Conservation (phyloP, 768 basidiomycete genomes). For the Trametes gibbosa region DNA sequence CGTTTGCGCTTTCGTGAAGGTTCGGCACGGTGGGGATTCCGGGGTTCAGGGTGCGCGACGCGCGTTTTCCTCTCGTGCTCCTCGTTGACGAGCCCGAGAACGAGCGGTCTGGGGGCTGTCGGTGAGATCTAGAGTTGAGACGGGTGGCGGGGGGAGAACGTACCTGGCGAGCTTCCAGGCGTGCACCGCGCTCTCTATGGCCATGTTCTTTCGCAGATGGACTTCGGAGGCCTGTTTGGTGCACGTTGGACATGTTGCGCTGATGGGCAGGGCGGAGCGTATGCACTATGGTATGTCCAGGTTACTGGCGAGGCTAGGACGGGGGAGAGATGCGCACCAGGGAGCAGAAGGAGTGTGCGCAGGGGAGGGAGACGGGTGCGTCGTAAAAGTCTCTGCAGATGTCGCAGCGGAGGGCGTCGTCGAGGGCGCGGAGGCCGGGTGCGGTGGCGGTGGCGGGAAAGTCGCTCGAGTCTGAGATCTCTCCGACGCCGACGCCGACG, state of each 20-base stretch:
- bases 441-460: constrained; percentile 49
- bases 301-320: too few relatives aligned
- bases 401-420: constrained; percentile 64
- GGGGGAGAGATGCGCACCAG: constrained; percentile 41
- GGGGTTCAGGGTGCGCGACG: not conserved
- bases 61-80: constrained; percentile 8
- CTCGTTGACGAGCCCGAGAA: constrained; percentile 12
- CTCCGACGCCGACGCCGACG: too few relatives aligned
- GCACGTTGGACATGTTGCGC: constrained; percentile 74
- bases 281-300: constrained; percentile 63
- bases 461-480: constrained; percentile 58
- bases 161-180: constrained; percentile 75
- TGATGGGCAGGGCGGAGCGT: constrained; percentile 50
- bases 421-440: constrained; percentile 59
- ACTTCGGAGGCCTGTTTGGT: constrained; percentile 56
- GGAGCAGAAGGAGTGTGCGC: constrained; percentile 85
- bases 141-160: constrained; percentile 1
- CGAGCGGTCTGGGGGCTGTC: constrained; percentile 13
- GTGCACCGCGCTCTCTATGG: constrained; percentile 65
- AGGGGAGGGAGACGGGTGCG: constrained; percentile 68
- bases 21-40: not conserved
- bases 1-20: constrained; percentile 11
- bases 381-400: constrained; percentile 76
- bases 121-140: not conserved
- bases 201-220: constrained; percentile 64